phyloP scores from a whole-genome alignment of 1,284 basidiomycete species.

The Marasmius tenuissimus region DNA sequence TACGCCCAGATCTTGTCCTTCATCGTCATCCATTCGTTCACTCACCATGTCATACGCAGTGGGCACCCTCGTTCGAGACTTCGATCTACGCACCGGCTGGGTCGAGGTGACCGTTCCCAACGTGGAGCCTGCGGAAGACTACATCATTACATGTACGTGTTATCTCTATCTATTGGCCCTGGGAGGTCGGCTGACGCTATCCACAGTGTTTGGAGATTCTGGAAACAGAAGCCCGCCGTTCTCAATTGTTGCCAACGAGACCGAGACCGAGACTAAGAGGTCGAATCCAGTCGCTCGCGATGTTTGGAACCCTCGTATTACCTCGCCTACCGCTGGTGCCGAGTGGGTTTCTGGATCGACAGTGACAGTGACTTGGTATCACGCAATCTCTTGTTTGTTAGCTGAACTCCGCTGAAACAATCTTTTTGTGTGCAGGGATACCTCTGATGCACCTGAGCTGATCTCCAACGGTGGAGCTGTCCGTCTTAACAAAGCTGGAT shows the following conservation, averaged over 20 bases:
- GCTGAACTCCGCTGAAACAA: not conserved
- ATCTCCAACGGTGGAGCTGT: constrained; percentile 7
- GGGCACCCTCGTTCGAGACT: constrained; percentile 6
- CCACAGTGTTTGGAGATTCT: not conserved
- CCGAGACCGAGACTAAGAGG: not conserved
- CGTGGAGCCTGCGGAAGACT: not conserved
- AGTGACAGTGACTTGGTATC: constrained; percentile 12
- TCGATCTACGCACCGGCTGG: not conserved
- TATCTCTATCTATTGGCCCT: not conserved
- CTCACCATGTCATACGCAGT: constrained; percentile 7
- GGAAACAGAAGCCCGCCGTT: not conserved
- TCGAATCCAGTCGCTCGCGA: not conserved
- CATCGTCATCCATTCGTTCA: not conserved
- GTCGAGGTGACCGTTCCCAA: not conserved
- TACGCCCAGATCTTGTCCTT: not conserved
- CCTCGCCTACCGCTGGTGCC: constrained; percentile 6
- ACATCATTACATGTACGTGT: not conserved
- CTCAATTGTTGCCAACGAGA: not conserved
- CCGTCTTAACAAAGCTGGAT: not conserved
- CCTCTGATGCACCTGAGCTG: constrained; percentile 1
- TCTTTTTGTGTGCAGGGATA: constrained; percentile 1
- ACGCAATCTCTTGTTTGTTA: not conserved
- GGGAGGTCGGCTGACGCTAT: not conserved
- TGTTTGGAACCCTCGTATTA: constrained; percentile 11
- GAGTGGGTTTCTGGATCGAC: constrained; percentile 4